A percentile compares a stretch with the other conserved stretches of the same genome.
phyloP scores from a whole-genome alignment of 805 yeast genomes.

The Zygoascus biomembranicola region DNA sequence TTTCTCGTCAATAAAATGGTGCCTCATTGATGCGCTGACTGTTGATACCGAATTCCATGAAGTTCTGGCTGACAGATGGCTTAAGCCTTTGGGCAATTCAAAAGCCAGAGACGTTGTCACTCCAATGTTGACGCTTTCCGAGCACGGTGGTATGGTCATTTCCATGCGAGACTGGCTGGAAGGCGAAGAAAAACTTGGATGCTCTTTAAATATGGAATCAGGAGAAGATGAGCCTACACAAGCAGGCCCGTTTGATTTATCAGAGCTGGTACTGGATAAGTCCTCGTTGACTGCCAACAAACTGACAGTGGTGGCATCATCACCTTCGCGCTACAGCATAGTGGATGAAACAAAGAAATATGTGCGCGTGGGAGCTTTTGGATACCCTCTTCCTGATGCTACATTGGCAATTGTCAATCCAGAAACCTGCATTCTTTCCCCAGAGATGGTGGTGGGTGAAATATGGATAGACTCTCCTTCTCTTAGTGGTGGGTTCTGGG shows the following conservation, averaged over 20 bases:
- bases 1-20: constrained; percentile 77
- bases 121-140: constrained; percentile 81
- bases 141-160: constrained; percentile 93
- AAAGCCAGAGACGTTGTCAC: constrained; percentile 69
- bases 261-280: constrained; percentile 66
- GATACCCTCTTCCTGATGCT: constrained; percentile 90
- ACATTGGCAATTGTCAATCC: constrained; percentile 92
- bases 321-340: constrained; percentile 34
- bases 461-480: constrained; percentile 96
- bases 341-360: constrained; percentile 37
- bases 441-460: constrained; percentile 81
- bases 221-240: constrained; percentile 31
- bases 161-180: constrained; percentile 90
- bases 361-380: constrained; percentile 82
- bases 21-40: constrained; percentile 76
- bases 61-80: constrained; percentile 80
- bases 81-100: constrained; percentile 80
- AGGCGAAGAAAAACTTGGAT: constrained; percentile 53
- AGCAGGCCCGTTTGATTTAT: constrained; percentile 38
- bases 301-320: constrained; percentile 35
- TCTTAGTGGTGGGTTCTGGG: constrained; percentile 85
- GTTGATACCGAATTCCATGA: constrained; percentile 92
- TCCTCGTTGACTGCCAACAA: constrained; percentile 64
- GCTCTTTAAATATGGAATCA: constrained; percentile 21
- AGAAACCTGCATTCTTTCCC: constrained; percentile 68